These are phyloP conservation scores for Scytalidium sp. DNA, from an alignment of 2,329 filamentous ascomycete genomes.

Conservation along the genomic window DNA sequence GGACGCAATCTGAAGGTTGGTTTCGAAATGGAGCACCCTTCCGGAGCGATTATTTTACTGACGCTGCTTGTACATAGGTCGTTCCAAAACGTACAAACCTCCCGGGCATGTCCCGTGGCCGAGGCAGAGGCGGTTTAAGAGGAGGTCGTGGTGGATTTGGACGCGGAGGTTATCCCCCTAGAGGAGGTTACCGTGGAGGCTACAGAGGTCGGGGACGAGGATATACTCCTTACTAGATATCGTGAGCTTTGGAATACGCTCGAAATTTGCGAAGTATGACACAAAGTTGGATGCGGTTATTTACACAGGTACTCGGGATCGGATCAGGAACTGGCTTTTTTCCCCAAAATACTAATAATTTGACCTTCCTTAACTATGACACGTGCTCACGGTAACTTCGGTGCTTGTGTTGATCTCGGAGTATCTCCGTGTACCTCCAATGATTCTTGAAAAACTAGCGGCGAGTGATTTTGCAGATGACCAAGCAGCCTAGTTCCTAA, in stretches of 20 bases:
- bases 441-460: not conserved
- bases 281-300: not conserved
- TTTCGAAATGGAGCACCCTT: no score
- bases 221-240: conserved; percentile 59
- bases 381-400: not conserved
- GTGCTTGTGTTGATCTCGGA: not conserved
- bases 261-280: conserved; percentile 12
- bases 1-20: conserved; percentile 90
- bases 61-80: conserved; percentile 45
- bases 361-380: not conserved
- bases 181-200: conserved; percentile 59
- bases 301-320: not conserved
- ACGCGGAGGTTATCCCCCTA: conserved; percentile 44
- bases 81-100: conserved; percentile 95
- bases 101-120: conserved; percentile 85
- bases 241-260: not conserved
- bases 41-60: not conserved
- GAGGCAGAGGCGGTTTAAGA: conserved; percentile 48
- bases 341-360: not conserved
- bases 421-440: not conserved
- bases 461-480: not conserved
- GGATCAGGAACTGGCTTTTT: not conserved
- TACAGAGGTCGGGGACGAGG: conserved; percentile 60
- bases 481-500: no score
- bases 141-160: conserved; percentile 46